A percentile compares a stretch with the other conserved stretches of the same genome.
Evolutionary conservation across 2,329 filamentous ascomycete species (phyloP).

Genomic region (Aspergillus sp.): DNA sequence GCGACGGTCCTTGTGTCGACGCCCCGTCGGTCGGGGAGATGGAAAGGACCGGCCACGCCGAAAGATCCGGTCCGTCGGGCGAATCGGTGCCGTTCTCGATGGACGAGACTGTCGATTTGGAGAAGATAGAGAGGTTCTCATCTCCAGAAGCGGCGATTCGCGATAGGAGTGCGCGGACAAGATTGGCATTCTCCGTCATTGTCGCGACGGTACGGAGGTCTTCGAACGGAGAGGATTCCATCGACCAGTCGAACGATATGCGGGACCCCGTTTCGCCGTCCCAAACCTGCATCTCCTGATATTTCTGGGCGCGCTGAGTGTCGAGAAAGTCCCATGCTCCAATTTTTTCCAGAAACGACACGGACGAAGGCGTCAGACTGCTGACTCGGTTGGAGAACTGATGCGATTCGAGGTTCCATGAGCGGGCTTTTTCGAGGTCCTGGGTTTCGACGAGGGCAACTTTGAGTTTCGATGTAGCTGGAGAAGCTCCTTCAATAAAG

Average conservation of each 20-base stretch:
- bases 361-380: conserved; percentile 85
- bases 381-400: conserved; percentile 92
- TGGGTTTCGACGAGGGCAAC: conserved; percentile 90
- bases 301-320: conserved; percentile 73
- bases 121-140: conserved; percentile 64
- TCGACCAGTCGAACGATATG: conserved; percentile 81
- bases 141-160: conserved; percentile 67
- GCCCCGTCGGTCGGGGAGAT: conserved; percentile 56
- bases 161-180: conserved; percentile 73
- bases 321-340: conserved; percentile 82
- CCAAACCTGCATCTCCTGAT: conserved; percentile 98
- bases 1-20: conserved; percentile 38
- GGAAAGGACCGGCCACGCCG: conserved; percentile 82
- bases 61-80: conserved; percentile 69
- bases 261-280: conserved; percentile 84
- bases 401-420: conserved; percentile 65
- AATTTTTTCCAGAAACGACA: conserved; percentile 76
- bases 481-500: conserved; percentile 64
- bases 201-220: conserved; percentile 73
- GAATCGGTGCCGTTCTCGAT: conserved; percentile 72
- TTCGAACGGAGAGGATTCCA: conserved; percentile 47
- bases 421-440: conserved; percentile 68
- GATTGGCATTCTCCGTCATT: conserved; percentile 93
- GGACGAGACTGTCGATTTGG: conserved; percentile 73
- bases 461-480: conserved; percentile 71